Conservation (phyloP, 306 rosid genomes). For the Notholithocarpus densiflorus region DNA sequence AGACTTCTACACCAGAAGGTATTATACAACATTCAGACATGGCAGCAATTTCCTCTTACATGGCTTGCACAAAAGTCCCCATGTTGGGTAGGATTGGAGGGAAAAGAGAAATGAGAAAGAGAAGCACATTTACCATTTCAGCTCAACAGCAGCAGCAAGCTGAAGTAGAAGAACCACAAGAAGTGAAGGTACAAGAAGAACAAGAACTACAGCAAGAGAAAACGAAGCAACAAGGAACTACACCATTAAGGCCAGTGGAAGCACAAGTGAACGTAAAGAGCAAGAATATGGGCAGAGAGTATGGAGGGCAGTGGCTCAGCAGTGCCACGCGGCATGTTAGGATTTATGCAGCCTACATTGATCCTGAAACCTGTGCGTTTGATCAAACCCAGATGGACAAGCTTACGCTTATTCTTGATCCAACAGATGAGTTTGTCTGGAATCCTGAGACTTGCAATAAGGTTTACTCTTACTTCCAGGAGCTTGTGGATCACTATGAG, state of each 20-base stretch:
- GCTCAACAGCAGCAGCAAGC: conserved; percentile 54
- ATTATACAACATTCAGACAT: conserved; percentile 33
- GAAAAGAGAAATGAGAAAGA: conserved; percentile 31
- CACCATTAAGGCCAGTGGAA: conserved; percentile 77
- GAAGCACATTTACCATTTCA: conserved; percentile 36
- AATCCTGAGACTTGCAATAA: conserved; percentile 61
- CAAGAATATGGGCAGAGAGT: conserved; percentile 78
- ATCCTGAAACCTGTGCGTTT: conserved; percentile 70
- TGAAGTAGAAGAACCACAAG: conserved; percentile 42
- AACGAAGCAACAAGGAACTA: conserved; percentile 36
- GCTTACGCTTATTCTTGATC: conserved; percentile 82
- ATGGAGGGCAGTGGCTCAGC: conserved; percentile 93
- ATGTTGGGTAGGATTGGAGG: conserved; percentile 44
- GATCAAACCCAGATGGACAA: conserved; percentile 97
- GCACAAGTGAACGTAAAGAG: conserved; percentile 64
- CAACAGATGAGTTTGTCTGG: conserved; percentile 91
- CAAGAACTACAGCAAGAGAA: conserved; percentile 26
- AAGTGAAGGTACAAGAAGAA: conserved; percentile 26
- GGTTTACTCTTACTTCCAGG: conserved; percentile 84
- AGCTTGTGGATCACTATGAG: conserved; percentile 96
- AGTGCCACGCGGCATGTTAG: conserved; percentile 65
- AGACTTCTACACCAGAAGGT: conserved; percentile 5
- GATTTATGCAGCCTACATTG: conserved; percentile 85
- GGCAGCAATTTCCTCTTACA: conserved; percentile 71
- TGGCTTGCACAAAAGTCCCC: conserved; percentile 54